Evolutionary conservation across 495 filamentous ascomycete genomes (phyloP), one percentile per base, ranked within the genome.

Genomic region (Daldinia concentrica): DNA sequence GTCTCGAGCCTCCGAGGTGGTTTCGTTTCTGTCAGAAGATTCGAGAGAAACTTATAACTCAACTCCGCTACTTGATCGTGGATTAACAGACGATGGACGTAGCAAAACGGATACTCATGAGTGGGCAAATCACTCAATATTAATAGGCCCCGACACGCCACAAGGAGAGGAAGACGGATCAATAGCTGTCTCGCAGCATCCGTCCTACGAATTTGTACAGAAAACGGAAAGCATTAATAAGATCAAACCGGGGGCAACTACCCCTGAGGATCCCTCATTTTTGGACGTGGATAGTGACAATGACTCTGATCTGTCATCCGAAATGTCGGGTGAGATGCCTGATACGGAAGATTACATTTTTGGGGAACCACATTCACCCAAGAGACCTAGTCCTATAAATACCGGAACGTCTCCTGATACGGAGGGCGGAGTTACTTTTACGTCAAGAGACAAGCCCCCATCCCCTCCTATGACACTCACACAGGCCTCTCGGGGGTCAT

Each of bases 391-490:
- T 65, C 45, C 76, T 48, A 68, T 73, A 14, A 62, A 74, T 56
- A 68, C 76, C 1, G 73, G 76, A 45, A 61, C 75, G 37, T 74
- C 78, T 51, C 79, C 79, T 80, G 76, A 79, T 67, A 54, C 57
- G 9, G 63, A 60, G 29, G 57, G 56, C 24, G 57, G 62, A 30
- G 12, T 59, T 57, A 36, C 55, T 15, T 39, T 67, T 66, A 17
- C 64, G 1, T 34, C 74, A 6, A 59, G 66, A 58, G 41, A 75
- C 5, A 88, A 91, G 60, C 90, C 92, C 15, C 91, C 91, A 14
- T 94, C 92, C 19, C 93, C 93, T 59, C 91, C 93, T 3, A 88
- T 93, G 77, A 94, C 92, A 0, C 83, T 90, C 11, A 85, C 88
- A 52, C 86, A 92, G 61, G 85, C 89, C 14, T 82, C 85, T 48